Conservation (phyloP, 257 asterid species). For the Euphrasia confusa region DNA sequence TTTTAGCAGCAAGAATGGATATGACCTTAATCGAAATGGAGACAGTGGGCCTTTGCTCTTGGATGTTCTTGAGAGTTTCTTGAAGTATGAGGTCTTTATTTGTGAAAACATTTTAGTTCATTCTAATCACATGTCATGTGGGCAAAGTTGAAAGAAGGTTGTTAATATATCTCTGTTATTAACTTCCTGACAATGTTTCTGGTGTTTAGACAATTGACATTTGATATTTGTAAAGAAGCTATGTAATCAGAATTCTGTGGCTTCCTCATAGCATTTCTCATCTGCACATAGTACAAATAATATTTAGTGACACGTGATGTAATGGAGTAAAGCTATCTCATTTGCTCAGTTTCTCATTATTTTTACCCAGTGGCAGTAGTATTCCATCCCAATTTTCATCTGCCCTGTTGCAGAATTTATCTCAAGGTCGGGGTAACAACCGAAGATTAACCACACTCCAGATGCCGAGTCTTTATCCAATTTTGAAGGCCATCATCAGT, state of each 20-base stretch:
- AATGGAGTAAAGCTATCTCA: neutral
- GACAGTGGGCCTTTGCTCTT: slow-evolving; percentile 91
- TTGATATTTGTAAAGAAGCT: neutral
- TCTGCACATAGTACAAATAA: neutral
- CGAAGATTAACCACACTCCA: slow-evolving; percentile 52
- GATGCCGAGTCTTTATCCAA: slow-evolving; percentile 58
- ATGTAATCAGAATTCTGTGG: slow-evolving; percentile 11
- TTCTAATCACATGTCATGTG: slow-evolving; percentile 2
- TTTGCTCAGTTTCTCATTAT: neutral
- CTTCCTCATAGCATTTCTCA: neutral
- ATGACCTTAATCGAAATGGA: slow-evolving; percentile 84
- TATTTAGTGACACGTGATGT: neutral
- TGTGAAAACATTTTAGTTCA: slow-evolving; percentile 2
- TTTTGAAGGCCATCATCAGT: slow-evolving; percentile 67
- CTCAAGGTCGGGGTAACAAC: slow-evolving; percentile 76
- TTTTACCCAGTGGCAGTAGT: slow-evolving; percentile 1
- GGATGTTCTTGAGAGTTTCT: slow-evolving; percentile 97
- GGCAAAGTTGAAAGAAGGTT: slow-evolving; percentile 15
- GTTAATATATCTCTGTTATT: neutral
- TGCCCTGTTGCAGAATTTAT: slow-evolving; percentile 58
- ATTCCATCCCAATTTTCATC: slow-evolving; percentile 14
- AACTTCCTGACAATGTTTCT: neutral
- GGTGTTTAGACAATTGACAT: neutral
- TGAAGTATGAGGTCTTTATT: slow-evolving; percentile 82
- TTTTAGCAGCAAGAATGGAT: slow-evolving; percentile 87